A percentile compares a stretch with the other conserved stretches of the same genome.
phyloP scores from a whole-genome alignment of 495 filamentous ascomycete genomes.

The Annulohypoxylon bovei region DNA sequence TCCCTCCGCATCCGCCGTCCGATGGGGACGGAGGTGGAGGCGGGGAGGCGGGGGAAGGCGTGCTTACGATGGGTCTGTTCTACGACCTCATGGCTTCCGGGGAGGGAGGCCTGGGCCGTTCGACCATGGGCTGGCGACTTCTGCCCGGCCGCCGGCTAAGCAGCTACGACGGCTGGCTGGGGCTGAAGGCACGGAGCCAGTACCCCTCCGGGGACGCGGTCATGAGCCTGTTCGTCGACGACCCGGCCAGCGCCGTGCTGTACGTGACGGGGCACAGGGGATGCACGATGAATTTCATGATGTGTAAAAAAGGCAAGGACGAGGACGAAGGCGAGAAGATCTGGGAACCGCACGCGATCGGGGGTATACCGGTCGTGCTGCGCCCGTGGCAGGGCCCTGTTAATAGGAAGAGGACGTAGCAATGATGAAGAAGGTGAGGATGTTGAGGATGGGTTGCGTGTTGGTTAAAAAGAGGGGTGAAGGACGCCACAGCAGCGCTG shows the following conservation, averaged over 20 bases:
- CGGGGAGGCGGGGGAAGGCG: background rate
- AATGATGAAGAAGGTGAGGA: background rate
- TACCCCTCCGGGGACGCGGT: background rate
- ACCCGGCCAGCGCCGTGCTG: constrained; percentile 8
- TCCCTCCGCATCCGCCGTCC: background rate
- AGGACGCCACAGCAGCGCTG: too few relatives aligned
- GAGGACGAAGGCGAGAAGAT: background rate
- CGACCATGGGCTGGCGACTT: constrained; percentile 10
- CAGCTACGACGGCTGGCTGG: constrained; percentile 1
- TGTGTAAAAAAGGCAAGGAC: background rate
- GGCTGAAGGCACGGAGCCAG: background rate
- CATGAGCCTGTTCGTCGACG: background rate
- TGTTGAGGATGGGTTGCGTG: background rate
- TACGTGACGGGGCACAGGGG: background rate
- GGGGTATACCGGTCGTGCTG: constrained; percentile 1
- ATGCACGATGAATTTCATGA: background rate
- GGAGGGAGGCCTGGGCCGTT: background rate
- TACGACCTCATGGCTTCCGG: constrained; percentile 23
- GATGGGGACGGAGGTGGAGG: background rate
- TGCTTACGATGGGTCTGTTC: constrained; percentile 24
- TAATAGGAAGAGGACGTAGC: background rate
- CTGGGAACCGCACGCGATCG: constrained; percentile 12
- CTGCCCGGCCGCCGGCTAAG: background rate
- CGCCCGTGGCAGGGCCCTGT: background rate
- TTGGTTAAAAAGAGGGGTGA: background rate